phyloP scores from a whole-genome alignment of 371 early-diverging fungal genomes.

The Haplosporangium sp. region DNA sequence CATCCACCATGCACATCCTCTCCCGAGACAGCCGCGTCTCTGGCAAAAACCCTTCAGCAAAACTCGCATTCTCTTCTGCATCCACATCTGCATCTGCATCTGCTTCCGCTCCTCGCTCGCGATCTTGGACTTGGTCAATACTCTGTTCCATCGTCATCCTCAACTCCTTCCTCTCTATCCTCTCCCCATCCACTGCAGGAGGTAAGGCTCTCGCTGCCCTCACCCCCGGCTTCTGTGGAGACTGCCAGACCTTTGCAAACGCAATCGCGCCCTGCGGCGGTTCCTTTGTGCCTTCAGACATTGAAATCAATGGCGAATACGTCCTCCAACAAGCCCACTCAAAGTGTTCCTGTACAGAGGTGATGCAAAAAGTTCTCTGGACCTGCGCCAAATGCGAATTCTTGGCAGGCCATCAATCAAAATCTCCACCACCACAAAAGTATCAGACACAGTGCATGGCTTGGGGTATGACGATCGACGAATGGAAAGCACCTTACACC shows the following conservation, averaged over 20 bases:
- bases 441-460: conserved; percentile 32
- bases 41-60: background rate
- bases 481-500: conserved; percentile 21
- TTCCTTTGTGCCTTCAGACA: conserved; percentile 21
- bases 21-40: too few relatives aligned
- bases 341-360: conserved; percentile 33
- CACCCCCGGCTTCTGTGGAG: conserved; percentile 39
- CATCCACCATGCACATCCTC: background rate
- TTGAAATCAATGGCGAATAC: conserved; percentile 26
- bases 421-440: conserved; percentile 34
- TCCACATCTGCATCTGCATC: background rate
- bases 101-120: background rate
- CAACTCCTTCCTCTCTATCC: conserved; percentile 19
- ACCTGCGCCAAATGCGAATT: conserved; percentile 38
- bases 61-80: background rate
- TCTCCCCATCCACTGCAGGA: conserved; percentile 27
- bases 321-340: conserved; percentile 21
- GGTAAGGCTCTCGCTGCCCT: conserved; percentile 24
- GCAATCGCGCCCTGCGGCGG: conserved; percentile 45
- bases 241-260: conserved; percentile 43
- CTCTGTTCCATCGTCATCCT: conserved; percentile 15
- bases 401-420: conserved; percentile 19
- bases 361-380: conserved; percentile 45
- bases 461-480: conserved; percentile 21
- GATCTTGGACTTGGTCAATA: conserved; percentile 24